These are phyloP conservation scores for Blastomyces gilchristii DNA, from an alignment of 2,329 filamentous ascomycete species.

Conservation along the genomic window DNA sequence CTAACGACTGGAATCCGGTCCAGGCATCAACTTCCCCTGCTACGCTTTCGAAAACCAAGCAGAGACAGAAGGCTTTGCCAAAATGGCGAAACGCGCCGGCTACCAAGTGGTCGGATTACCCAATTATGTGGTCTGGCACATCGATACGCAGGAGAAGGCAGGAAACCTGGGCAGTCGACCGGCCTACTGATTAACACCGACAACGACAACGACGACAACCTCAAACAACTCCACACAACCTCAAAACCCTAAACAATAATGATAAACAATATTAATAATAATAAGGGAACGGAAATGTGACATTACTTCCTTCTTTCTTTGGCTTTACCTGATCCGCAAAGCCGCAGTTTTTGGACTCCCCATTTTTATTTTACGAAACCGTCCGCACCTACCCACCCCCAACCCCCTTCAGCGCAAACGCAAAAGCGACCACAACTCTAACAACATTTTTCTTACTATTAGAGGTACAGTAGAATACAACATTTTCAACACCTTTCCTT, in stretches of 20 bases:
- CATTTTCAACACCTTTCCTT: background rate
- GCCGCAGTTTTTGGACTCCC: background rate
- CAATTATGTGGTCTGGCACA: conserved; percentile 98
- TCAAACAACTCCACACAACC: too few relatives aligned
- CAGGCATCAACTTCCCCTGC: conserved; percentile 92
- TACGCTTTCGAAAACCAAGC: conserved; percentile 98
- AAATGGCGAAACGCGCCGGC: conserved; percentile 94
- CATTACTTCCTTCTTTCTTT: background rate
- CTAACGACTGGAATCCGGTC: conserved; percentile 13
- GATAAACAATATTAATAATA: background rate
- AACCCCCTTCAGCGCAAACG: background rate
- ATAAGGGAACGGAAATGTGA: background rate
- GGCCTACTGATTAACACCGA: conserved; percentile 23
- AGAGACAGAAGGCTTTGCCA: conserved; percentile 96
- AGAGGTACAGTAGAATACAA: background rate
- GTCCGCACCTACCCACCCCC: background rate
- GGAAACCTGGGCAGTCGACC: conserved; percentile 52
- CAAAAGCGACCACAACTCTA: background rate
- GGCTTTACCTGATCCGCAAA: background rate
- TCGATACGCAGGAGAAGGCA: conserved; percentile 89
- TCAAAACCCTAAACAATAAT: background rate
- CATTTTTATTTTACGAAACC: too few relatives aligned
- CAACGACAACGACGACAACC: background rate
- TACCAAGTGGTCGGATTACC: conserved; percentile 87
- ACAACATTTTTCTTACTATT: background rate